Percentiles rank a stretch among this genome's conserved stretches.
phyloP scores from a whole-genome alignment of 1,284 basidiomycete species.

The Pseudozyma hubeiensis region DNA sequence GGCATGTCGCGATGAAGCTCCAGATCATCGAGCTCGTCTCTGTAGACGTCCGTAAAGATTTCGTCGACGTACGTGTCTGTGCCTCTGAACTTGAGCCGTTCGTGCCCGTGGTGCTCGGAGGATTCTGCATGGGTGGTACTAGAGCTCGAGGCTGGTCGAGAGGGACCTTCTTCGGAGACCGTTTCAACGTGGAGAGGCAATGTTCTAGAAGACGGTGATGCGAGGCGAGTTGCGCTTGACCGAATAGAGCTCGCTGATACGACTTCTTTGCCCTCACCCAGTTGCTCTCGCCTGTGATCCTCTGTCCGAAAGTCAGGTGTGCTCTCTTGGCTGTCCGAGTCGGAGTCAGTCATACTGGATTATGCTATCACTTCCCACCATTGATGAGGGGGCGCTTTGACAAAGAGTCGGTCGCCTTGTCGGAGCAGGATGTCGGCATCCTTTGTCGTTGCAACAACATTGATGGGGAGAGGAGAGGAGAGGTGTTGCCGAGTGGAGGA shows the following conservation, averaged over 20 bases:
- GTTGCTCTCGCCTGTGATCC: background rate
- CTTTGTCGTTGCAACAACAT: too few species aligned
- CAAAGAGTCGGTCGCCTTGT: too few species aligned
- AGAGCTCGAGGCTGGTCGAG: too few species aligned
- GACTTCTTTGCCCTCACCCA: background rate
- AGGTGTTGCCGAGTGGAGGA: too few species aligned
- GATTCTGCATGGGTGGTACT: background rate
- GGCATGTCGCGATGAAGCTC: slow-evolving; percentile 14
- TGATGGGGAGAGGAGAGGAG: too few species aligned
- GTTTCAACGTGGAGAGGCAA: too few species aligned
- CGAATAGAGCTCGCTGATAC: background rate
- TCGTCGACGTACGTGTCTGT: slow-evolving; percentile 1
- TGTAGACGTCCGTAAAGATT: background rate
- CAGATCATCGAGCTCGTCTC: slow-evolving; percentile 19
- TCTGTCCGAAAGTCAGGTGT: background rate
- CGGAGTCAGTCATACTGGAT: background rate
- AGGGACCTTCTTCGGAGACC: too few species aligned
- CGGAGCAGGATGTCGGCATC: too few species aligned
- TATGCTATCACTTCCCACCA: background rate
- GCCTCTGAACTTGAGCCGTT: slow-evolving; percentile 1
- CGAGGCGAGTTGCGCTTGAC: too few species aligned
- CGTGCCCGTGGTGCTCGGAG: background rate
- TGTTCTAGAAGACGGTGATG: too few species aligned
- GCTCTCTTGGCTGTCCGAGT: slow-evolving; percentile 6
- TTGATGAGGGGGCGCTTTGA: background rate